Conservation (phyloP, 1,139 yeast genomes). For the Nakaseomyces glabratus region DNA sequence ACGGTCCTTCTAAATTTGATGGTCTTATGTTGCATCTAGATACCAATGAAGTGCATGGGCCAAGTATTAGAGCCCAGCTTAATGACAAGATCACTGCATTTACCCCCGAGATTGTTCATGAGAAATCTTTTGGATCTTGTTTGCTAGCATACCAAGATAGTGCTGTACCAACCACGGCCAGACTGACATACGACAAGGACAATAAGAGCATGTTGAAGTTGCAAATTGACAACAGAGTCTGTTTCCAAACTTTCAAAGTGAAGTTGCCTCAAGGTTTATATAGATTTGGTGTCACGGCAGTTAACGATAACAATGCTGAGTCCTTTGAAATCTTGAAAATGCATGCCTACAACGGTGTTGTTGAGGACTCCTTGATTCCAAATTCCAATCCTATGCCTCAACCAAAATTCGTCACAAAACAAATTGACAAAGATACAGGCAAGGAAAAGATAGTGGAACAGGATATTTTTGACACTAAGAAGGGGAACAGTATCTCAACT, state of each 20-base stretch:
- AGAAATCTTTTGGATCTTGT: constrained; percentile 44
- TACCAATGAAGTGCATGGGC: constrained; percentile 31
- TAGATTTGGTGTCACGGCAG: constrained; percentile 47
- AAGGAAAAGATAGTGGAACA: constrained; percentile 14
- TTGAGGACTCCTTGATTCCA: constrained; percentile 44
- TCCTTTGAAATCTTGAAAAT: constrained; percentile 48
- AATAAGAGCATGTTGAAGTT: constrained; percentile 42
- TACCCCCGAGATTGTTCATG: constrained; percentile 26
- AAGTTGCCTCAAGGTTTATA: constrained; percentile 21
- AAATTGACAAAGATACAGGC: constrained; percentile 20
- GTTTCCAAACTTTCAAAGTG: constrained; percentile 53
- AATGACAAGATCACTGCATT: constrained; percentile 38
- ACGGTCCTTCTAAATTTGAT: constrained; percentile 35
- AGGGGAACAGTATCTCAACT: constrained; percentile 11
- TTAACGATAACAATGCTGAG: constrained; percentile 37
- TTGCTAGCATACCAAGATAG: constrained; percentile 50
- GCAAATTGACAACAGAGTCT: constrained; percentile 58
- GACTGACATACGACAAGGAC: constrained; percentile 45
- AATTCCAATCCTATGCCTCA: constrained; percentile 44
- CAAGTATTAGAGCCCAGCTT: constrained; percentile 45
- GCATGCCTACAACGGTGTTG: constrained; percentile 42
- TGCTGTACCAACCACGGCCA: constrained; percentile 54
- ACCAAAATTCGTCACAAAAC: constrained; percentile 26
- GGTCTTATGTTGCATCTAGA: constrained; percentile 50
- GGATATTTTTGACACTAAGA: constrained; percentile 9